Base-by-base conservation (phyloP, 1,284 basidiomycete species). In the Trametes polyzona region DNA sequence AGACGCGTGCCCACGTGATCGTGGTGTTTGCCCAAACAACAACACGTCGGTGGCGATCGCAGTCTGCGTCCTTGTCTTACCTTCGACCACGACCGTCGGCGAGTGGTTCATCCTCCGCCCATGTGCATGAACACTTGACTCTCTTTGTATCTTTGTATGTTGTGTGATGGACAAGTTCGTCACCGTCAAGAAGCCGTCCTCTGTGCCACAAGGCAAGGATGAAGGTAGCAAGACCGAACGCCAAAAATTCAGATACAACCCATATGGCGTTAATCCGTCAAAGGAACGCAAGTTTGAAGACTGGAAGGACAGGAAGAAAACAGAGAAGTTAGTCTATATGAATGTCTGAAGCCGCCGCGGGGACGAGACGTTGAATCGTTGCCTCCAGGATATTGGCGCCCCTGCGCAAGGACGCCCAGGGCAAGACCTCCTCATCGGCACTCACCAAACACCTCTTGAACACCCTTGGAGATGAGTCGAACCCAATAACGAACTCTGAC, bases 401-500 rank as follows among this genome's bases (percentile, higher is more conserved):
- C 24, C 59, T 74, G 51, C 58, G 63, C 47, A 70, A 61, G 47
- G 68, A 69, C 30, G 68, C 65, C 17, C 63, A 55, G 44, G 21
- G 61, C 51, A 76, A 75, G 56, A 17, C 75, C 6, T 80, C 80
- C n/a, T 68, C 74, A 1, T 67, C 75, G 29, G 72, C 75, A 14
- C 65, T 87, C 42, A 88, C 81, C 11, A 83, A 77, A 55, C 77
- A 81, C 57, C 68, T 90, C 16, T 68, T 91, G 48, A 77, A 71
- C 33, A 88, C 83, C 0, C 74, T 91, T 50, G 67, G 76, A 14
- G 79, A 87, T 55, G 72, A 79, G 57, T 78, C 79, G 4, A 91
- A 91, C 66, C 88, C 89, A 2, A 88, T 91, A 48, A 88, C 87
- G 1, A 83, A 88, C 63, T 88, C 86, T 0, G 82, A 88, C 64